These are phyloP conservation scores for Lactifluus subvellereus DNA, from an alignment of 768 basidiomycete species.

Conservation along the genomic window DNA sequence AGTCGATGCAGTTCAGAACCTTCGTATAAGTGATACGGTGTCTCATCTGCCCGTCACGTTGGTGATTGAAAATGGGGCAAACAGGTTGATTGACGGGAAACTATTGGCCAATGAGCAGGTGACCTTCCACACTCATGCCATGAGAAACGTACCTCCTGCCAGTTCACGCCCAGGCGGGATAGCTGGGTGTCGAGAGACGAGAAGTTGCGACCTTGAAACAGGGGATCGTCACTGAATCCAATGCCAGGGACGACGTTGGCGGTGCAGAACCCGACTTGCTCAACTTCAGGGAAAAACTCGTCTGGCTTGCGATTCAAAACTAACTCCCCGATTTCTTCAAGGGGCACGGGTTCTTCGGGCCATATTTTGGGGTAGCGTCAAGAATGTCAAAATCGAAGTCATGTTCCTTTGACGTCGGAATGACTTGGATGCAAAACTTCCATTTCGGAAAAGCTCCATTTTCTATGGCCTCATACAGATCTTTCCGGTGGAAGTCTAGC, in stretches of 20 bases:
- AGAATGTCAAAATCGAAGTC: slow-evolving; percentile 85
- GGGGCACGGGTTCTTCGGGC: slow-evolving; percentile 75
- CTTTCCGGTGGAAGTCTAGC: slow-evolving; percentile 67
- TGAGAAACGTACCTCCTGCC: slow-evolving; percentile 47
- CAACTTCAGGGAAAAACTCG: slow-evolving; percentile 81
- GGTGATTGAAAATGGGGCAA: slow-evolving; percentile 66
- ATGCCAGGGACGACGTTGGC: slow-evolving; percentile 50
- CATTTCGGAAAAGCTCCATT: slow-evolving; percentile 67
- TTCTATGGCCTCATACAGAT: slow-evolving; percentile 77
- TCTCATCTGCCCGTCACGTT: slow-evolving; percentile 56
- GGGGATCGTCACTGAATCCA: slow-evolving; percentile 63
- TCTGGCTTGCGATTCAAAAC: slow-evolving; percentile 56
- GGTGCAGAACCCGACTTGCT: slow-evolving; percentile 89
- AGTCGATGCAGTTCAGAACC: slow-evolving; percentile 66
- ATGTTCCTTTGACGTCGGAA: slow-evolving; percentile 67
- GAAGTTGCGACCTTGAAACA: slow-evolving; percentile 83
- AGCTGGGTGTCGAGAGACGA: slow-evolving; percentile 86
- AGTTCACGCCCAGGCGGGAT: slow-evolving; percentile 75
- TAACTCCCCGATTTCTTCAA: slow-evolving; percentile 73
- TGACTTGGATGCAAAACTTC: slow-evolving; percentile 70
- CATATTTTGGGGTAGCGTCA: slow-evolving; percentile 77
- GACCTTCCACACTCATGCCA: neutral
- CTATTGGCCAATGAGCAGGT: slow-evolving; percentile 30
- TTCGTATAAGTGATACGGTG: slow-evolving; percentile 60
- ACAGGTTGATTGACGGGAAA: slow-evolving; percentile 79